Evolutionary conservation across 192 early-diverging fungal genomes (phyloP), one percentile per base, ranked within the genome.

Genomic region (Rhizophagus clarus): DNA sequence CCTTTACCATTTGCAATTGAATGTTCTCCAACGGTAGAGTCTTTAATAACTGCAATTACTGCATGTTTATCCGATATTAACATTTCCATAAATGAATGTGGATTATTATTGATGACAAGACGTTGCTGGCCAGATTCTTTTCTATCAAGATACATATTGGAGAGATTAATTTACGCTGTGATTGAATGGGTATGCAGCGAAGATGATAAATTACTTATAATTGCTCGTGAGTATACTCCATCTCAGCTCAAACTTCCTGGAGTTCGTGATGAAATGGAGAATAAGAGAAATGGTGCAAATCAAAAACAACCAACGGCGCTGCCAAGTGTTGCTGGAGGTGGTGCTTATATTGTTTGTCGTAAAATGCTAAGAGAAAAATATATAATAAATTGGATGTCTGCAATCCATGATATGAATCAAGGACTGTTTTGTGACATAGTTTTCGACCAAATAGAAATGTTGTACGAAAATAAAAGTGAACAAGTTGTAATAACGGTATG

Each of bases 91-190:
- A 91, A 89, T 45, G 90, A 91, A 74, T 87, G 86, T 68, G 90
- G 88, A 6, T 80, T 88, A 49, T 70, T 91, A 47, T 29, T 91
- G 1, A 76, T 91, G 26, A 83, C 85, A 2, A 71, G 86, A 42
- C 81, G 87, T 26, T 88, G 88, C 42, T 91, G 88, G 87, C 90
- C 90, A 14, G 90, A 89, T 76, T 86, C 88, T 28, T 89, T 88
- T 79, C 87, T 88, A 81, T 89, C 90, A 2, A 77, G 76, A 47
- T 88, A 89, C 71, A 87, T 87, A 34, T 74, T 77, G 2, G 86
- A 91, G 63, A 73, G 88, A 47, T 67, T 91, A 7, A 66, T 88
- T 14, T 79, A 84, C 34, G 79, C 85, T 24, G 76, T 89, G 11
- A 82, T 91, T 32, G 76, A 82, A 28, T 91, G 90, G 90, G 66